Conservation (phyloP, 2,329 filamentous ascomycete species). For the Arthrobotrys sinensis region DNA sequence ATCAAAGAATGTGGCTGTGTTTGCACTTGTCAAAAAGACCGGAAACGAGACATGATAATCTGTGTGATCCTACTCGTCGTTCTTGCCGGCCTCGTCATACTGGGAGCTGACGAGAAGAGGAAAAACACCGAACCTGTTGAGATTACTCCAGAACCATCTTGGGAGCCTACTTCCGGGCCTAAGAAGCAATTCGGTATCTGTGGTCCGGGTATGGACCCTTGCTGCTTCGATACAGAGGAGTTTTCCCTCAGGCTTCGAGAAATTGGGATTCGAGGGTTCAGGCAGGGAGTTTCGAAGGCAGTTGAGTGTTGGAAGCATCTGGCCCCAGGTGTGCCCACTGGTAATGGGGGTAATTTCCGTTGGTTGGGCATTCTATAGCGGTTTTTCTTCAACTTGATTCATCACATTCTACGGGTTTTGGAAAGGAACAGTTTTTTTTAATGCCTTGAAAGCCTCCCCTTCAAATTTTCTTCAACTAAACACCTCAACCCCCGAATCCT, state of each 20-base stretch:
- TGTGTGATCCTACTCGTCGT: no score
- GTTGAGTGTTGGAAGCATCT: background rate
- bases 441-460: constrained; percentile 24
- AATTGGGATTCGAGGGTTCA: background rate
- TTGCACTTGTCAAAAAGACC: no score
- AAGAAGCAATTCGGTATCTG: background rate
- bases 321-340: no score
- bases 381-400: background rate
- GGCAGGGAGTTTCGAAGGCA: background rate
- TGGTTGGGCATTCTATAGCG: background rate
- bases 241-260: background rate
- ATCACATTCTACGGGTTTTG: background rate
- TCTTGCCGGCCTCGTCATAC: no score
- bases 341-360: background rate
- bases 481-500: background rate
- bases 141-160: no score
- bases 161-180: background rate
- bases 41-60: no score
- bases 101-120: no score
- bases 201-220: background rate
- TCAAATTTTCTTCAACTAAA: constrained; percentile 30
- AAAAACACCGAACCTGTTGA: no score
- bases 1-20: no score
- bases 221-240: background rate
- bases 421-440: background rate